Percentiles rank a stretch among this genome's conserved stretches.
Conservation (phyloP, 441 rosid species). For the Iberis amara region DNA sequence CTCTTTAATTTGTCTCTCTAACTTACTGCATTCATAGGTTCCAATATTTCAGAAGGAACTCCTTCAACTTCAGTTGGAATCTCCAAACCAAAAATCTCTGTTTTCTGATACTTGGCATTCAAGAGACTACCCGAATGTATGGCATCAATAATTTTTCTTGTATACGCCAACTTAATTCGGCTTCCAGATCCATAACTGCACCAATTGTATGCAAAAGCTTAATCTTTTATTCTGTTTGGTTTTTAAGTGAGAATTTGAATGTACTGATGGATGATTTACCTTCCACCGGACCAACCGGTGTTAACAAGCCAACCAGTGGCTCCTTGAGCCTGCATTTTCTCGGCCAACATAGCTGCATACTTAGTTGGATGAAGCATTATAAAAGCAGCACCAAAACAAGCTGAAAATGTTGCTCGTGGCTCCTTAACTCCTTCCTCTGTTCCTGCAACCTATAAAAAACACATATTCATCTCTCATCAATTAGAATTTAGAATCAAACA, state of each 20-base stretch:
- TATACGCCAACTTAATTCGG: conserved; percentile 70
- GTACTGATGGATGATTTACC: too few relatives aligned
- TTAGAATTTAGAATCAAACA: background rate
- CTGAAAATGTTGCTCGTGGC: conserved; percentile 84
- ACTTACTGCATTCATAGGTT: conserved; percentile 71
- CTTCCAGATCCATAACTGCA: conserved; percentile 71
- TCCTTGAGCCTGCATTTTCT: conserved; percentile 86
- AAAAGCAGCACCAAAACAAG: conserved; percentile 90
- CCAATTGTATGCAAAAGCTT: too few relatives aligned
- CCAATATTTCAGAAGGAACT: conserved; percentile 73
- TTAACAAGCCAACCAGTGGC: conserved; percentile 92
- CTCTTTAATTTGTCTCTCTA: too few relatives aligned
- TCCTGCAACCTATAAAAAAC: conserved; percentile 57
- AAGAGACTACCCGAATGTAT: conserved; percentile 74
- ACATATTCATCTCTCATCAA: background rate
- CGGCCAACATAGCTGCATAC: conserved; percentile 87
- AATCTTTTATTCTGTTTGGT: too few relatives aligned
- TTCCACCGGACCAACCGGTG: conserved; percentile 94
- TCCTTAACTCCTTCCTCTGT: conserved; percentile 89
- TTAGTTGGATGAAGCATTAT: conserved; percentile 90
- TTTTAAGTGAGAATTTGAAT: too few relatives aligned
- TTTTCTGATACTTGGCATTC: conserved; percentile 53
- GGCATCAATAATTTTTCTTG: conserved; percentile 68
- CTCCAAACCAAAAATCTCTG: conserved; percentile 71
- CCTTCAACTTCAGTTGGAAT: conserved; percentile 63